Percentiles rank a stretch among this genome's conserved stretches.
These are phyloP conservation scores for Metschnikowia henanensis DNA, from an alignment of 805 yeast species.

Conservation along the genomic window DNA sequence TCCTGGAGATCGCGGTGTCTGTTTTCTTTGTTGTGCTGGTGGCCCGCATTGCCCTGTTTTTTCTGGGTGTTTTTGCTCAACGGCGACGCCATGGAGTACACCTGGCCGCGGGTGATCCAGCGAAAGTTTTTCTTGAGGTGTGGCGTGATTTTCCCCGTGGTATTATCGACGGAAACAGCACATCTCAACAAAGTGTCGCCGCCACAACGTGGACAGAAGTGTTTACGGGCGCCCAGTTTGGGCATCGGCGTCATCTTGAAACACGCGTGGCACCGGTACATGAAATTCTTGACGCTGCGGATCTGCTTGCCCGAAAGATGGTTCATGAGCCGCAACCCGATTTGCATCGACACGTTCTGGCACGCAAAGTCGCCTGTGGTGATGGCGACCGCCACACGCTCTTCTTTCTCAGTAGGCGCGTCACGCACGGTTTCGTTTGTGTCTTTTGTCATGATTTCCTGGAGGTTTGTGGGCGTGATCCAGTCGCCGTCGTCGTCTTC, in stretches of 20 bases:
- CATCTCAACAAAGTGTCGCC: constrained; percentile 88
- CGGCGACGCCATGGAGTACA: constrained; percentile 84
- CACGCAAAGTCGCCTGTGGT: constrained; percentile 97
- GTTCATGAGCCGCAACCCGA: constrained; percentile 86
- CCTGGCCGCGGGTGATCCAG: constrained; percentile 90
- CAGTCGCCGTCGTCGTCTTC: constrained; percentile 85
- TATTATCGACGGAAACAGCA: constrained; percentile 80
- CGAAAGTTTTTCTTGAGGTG: constrained; percentile 89
- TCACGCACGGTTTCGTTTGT: constrained; percentile 55
- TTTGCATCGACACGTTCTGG: constrained; percentile 91
- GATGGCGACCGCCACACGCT: constrained; percentile 68
- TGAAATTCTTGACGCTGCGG: constrained; percentile 81
- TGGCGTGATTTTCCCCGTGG: constrained; percentile 80
- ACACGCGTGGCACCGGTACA: constrained; percentile 98
- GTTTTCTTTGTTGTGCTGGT: constrained; percentile 66
- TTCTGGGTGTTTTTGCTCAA: constrained; percentile 72
- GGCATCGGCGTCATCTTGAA: constrained; percentile 80
- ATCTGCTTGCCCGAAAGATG: constrained; percentile 81
- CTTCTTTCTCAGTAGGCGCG: constrained; percentile 20
- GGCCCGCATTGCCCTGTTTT: constrained; percentile 75
- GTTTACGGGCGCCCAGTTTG: constrained; percentile 71
- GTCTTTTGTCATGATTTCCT: constrained; percentile 68
- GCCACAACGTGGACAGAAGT: constrained; percentile 95
- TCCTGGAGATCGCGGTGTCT: constrained; percentile 50
- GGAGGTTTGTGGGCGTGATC: constrained; percentile 88